Base-by-base conservation (phyloP, 2,329 filamentous ascomycete species). In the Ramularia collo-cygni region DNA sequence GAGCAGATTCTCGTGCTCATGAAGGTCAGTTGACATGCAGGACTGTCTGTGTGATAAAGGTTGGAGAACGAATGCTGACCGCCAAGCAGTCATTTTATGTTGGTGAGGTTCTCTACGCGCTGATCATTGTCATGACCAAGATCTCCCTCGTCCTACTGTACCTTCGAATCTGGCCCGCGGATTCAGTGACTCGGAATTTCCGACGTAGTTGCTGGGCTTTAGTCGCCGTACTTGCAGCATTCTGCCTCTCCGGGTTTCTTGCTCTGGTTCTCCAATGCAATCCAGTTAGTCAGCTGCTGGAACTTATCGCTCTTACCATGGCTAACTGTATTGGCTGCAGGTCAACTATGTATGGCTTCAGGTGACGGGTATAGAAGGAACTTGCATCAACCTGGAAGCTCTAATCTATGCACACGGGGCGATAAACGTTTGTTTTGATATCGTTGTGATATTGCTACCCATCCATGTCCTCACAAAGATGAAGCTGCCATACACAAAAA, bases 351-450 rank as follows among this genome's bases (percentile, higher is more conserved):
- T 21, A 14, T 32, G 7, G 35, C 35, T 15, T 7, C 17, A 13
- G n/a, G 14, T 8, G 12, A 14, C 3, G 27, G 33, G 16, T 4
- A 18, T 14, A 37, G 38, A 32, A 37, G 51, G 51, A 5, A 28
- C 39, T n/a, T 54, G 51, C 44, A 39, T 51, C 39, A 40, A 53
- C 34, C 26, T 40, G 9, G 39, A 49, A 13, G 46, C 43, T 6
- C 43, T 47, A 14, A 47, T 50, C 18, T 49, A 41, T 38, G 45
- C 48, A 2, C 44, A 42, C n/a, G 42, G 47, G 7, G 37, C 30
- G 12, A 28, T 47, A 28, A 55, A 53, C 37, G 52, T 53, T 28
- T 28, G 38, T 32, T 46, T 50, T 28, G 52, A 55, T 16, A 14
- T 53, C 7, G 17, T 43, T 15, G 43, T 46, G 27, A 50, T 53